A percentile compares a stretch with the other conserved stretches of the same genome.
These are phyloP conservation scores for Boletus rex-veris DNA, from an alignment of 768 basidiomycete genomes.

Conservation along the genomic window DNA sequence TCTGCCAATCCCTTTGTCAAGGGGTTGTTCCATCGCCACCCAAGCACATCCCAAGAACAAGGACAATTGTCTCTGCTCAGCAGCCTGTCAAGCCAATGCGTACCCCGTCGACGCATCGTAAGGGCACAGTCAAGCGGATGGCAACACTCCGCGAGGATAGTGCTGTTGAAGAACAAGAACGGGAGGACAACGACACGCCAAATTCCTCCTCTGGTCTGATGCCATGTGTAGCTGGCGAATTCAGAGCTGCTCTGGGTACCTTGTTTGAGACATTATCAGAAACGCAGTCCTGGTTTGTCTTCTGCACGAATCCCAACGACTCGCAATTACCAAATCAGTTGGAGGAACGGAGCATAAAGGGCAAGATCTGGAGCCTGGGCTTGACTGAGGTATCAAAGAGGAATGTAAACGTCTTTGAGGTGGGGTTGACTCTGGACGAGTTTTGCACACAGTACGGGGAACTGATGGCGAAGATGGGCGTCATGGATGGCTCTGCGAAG, in stretches of 20 bases:
- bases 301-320: conserved; percentile 94
- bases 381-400: conserved; percentile 74
- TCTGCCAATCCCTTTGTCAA: conserved; percentile 91
- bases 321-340: conserved; percentile 92
- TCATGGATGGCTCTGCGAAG: conserved; percentile 54
- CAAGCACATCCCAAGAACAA: conserved; percentile 90
- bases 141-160: conserved; percentile 32
- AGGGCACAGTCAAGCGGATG: conserved; percentile 62
- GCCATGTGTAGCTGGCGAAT: conserved; percentile 83
- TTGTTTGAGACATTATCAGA: conserved; percentile 87
- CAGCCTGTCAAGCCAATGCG: conserved; percentile 94
- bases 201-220: conserved; percentile 30
- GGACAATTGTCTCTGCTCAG: conserved; percentile 92
- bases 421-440: conserved; percentile 80
- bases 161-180: conserved; percentile 43
- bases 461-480: conserved; percentile 54
- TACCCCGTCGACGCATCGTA: conserved; percentile 83
- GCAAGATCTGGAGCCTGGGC: conserved; percentile 81
- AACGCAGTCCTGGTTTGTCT: conserved; percentile 86
- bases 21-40: conserved; percentile 89
- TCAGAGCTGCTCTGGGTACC: conserved; percentile 38
- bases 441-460: conserved; percentile 80
- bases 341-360: conserved; percentile 87
- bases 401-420: conserved; percentile 69
- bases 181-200: conserved; percentile 40